Evolutionary conservation across 1,284 basidiomycete genomes (phyloP).

Genomic region (Marasmius sp.): DNA sequence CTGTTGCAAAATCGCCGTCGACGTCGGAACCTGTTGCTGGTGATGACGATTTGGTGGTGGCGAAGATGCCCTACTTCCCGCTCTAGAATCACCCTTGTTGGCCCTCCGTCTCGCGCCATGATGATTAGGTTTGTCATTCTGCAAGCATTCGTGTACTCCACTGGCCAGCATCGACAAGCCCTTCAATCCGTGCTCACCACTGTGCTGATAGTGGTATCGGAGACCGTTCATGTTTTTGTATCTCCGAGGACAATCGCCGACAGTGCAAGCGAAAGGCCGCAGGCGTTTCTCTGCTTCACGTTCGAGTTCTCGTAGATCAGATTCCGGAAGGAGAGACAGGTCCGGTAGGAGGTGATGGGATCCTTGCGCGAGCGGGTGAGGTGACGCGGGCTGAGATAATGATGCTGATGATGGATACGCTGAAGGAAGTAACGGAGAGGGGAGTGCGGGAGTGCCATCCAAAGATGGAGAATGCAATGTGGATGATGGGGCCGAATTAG

Average conservation of each 20-base stretch:
- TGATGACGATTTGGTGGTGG: not conserved
- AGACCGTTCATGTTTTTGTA: conserved; percentile 99
- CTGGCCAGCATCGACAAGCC: conserved; percentile 84
- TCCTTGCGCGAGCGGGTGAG: not conserved
- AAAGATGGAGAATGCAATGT: conserved; percentile 5
- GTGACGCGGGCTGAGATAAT: not conserved
- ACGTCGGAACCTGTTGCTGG: not conserved
- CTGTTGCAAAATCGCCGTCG: conserved; percentile 1
- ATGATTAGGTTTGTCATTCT: conserved; percentile 13
- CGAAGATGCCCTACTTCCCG: not conserved
- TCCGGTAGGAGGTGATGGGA: not conserved
- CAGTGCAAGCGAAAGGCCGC: conserved; percentile 86
- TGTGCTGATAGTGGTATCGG: conserved; percentile 95
- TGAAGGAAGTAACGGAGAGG: conserved; percentile 1
- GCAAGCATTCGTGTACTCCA: conserved; percentile 72
- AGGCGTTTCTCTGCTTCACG: conserved; percentile 80
- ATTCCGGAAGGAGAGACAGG: conserved; percentile 51
- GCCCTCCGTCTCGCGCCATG: conserved; percentile 1
- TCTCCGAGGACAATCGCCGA: conserved; percentile 88
- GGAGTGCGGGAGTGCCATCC: not conserved
- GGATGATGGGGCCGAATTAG: conserved; percentile 4
- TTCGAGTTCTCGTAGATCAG: conserved; percentile 72
- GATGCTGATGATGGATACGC: not conserved
- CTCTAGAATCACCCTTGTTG: conserved; percentile 16
- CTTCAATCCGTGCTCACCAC: conserved; percentile 89